These are phyloP conservation scores for Ceratocystis cubensis DNA, from an alignment of 2,329 filamentous ascomycete species.

Conservation along the genomic window DNA sequence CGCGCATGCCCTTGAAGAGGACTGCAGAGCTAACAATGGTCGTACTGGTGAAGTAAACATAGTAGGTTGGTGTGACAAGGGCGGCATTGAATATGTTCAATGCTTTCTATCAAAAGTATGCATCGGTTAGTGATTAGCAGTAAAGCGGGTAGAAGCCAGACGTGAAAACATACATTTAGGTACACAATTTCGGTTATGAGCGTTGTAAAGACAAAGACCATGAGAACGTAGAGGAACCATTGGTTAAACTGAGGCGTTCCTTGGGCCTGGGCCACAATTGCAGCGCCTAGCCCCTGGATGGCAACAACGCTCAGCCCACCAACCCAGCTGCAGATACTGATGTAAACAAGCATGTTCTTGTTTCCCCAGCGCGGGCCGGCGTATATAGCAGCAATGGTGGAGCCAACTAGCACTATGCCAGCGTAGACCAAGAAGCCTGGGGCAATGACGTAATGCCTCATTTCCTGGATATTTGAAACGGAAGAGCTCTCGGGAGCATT, in stretches of 20 bases:
- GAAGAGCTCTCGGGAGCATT: slow-evolving; percentile 82
- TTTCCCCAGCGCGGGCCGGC: slow-evolving; percentile 81
- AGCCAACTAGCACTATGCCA: slow-evolving; percentile 67
- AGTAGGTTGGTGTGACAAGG: slow-evolving; percentile 94
- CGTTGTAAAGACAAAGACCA: slow-evolving; percentile 83
- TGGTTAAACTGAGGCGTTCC: slow-evolving; percentile 86
- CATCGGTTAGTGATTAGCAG: background rate
- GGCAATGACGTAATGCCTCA: slow-evolving; percentile 74
- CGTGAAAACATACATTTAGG: slow-evolving; percentile 65
- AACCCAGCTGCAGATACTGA: slow-evolving; percentile 89
- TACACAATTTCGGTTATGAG: slow-evolving; percentile 89
- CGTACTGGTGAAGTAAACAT: slow-evolving; percentile 93
- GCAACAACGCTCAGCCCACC: slow-evolving; percentile 90
- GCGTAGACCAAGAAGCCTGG: slow-evolving; percentile 79
- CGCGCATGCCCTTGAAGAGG: slow-evolving; percentile 88
- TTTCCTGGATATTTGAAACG: slow-evolving; percentile 77
- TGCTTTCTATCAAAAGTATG: slow-evolving; percentile 67
- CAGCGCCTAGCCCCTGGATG: slow-evolving; percentile 83
- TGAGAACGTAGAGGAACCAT: slow-evolving; percentile 87
- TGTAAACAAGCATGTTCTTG: slow-evolving; percentile 94
- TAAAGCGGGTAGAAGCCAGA: background rate
- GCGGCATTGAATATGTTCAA: slow-evolving; percentile 94
- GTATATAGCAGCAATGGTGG: slow-evolving; percentile 61
- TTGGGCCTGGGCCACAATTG: slow-evolving; percentile 73
- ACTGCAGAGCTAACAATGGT: slow-evolving; percentile 91